Evolutionary conservation across 129 eudicot genomes (phyloP).

Genomic region (Artemisia argyi): DNA sequence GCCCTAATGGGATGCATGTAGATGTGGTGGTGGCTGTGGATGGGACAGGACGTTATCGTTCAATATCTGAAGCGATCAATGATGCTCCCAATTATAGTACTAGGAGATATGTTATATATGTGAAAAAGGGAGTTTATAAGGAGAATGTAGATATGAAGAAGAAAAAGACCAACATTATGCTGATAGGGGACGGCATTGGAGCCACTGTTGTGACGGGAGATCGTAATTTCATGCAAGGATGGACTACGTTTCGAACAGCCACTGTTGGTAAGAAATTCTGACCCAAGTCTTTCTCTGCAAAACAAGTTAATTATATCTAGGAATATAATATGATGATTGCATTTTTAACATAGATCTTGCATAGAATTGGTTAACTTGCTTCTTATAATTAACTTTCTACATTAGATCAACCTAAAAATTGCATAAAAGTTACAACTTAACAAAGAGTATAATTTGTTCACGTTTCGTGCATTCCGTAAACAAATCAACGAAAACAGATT

Average conservation of each 20-base stretch:
- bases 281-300: not conserved
- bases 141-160: conserved; percentile 90
- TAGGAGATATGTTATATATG: conserved; percentile 75
- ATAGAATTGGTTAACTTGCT: no score
- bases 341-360: no score
- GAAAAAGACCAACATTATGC: conserved; percentile 91
- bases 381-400: no score
- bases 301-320: not conserved
- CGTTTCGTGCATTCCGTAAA: no score
- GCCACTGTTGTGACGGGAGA: conserved; percentile 70
- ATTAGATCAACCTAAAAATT: no score
- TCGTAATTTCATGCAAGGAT: conserved; percentile 89
- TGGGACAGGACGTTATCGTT: conserved; percentile 65
- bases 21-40: conserved; percentile 74
- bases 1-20: conserved; percentile 54
- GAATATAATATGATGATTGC: no score
- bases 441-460: no score
- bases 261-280: conserved; percentile 61
- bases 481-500: no score
- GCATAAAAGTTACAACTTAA: no score
- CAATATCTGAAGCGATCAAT: conserved; percentile 64
- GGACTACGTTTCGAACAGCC: conserved; percentile 94
- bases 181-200: conserved; percentile 91
- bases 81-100: conserved; percentile 71
- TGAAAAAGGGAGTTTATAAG: conserved; percentile 71